These are phyloP conservation scores for Periconia macrospinosa DNA, from an alignment of 2,329 filamentous ascomycete genomes.

Conservation along the genomic window DNA sequence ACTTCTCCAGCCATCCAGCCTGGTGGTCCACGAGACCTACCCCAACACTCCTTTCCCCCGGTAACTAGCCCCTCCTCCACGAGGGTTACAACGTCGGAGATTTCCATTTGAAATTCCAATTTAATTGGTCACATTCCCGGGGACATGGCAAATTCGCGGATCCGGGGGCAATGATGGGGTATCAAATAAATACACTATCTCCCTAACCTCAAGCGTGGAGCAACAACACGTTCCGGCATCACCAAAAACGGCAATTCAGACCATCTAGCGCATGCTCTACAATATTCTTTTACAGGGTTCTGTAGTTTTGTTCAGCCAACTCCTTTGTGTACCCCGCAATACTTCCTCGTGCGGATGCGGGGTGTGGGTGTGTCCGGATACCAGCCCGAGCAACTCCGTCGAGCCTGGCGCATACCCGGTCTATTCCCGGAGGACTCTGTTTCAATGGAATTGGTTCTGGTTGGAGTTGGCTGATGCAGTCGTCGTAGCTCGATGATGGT, in stretches of 20 bases:
- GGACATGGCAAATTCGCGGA: too few species aligned
- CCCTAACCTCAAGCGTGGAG: too few species aligned
- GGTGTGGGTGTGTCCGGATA: constrained; percentile 3
- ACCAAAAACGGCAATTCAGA: neutral
- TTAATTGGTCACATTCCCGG: too few species aligned
- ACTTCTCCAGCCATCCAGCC: too few species aligned
- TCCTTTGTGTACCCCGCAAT: constrained; percentile 7
- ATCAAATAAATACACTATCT: too few species aligned
- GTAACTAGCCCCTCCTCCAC: too few species aligned
- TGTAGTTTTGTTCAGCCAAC: neutral
- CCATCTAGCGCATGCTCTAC: too few species aligned
- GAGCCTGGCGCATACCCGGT: constrained; percentile 1
- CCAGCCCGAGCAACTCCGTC: neutral
- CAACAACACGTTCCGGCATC: neutral
- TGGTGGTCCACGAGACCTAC: too few species aligned
- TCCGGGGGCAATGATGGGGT: too few species aligned
- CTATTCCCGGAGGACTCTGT: constrained; percentile 1
- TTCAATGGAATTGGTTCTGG: neutral
- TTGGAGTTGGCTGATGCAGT: neutral
- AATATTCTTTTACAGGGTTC: neutral
- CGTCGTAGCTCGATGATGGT: neutral
- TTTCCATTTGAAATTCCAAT: too few species aligned
- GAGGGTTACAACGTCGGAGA: too few species aligned
- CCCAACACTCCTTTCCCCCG: too few species aligned
- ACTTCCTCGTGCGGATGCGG: constrained; percentile 3